A percentile compares a stretch with the other conserved stretches of the same genome.
Evolutionary conservation across 2,329 filamentous ascomycete genomes (phyloP).

Genomic region (Metarhizium robertsii): DNA sequence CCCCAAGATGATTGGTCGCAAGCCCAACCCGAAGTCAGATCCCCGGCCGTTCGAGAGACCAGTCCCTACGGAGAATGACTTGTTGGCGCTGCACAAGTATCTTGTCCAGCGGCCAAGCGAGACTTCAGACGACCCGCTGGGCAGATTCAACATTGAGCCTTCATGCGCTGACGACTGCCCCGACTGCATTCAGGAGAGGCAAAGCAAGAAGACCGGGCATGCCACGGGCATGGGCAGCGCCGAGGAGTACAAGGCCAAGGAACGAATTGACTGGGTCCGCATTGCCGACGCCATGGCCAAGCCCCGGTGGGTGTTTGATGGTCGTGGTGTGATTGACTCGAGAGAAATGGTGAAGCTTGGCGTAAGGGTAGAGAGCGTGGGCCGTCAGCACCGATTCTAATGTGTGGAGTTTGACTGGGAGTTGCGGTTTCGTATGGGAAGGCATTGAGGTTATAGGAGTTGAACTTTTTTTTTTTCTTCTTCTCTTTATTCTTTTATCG

Average conservation of each 20-base stretch:
- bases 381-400: constrained; percentile 35
- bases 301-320: constrained; percentile 48
- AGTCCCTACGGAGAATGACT: constrained; percentile 32
- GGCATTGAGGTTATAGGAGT: neutral
- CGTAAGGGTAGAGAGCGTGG: constrained; percentile 43
- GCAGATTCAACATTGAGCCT: constrained; percentile 35
- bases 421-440: neutral
- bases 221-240: constrained; percentile 32
- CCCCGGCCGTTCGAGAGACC: constrained; percentile 34
- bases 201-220: constrained; percentile 27
- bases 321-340: constrained; percentile 43
- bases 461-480: neutral
- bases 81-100: constrained; percentile 38
- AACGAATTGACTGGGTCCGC: constrained; percentile 41
- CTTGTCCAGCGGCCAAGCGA: constrained; percentile 25
- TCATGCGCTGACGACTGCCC: constrained; percentile 36
- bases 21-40: constrained; percentile 32
- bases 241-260: constrained; percentile 37
- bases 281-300: constrained; percentile 40
- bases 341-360: constrained; percentile 39
- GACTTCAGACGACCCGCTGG: constrained; percentile 32
- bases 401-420: constrained; percentile 3
- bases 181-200: constrained; percentile 36
- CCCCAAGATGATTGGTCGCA: constrained; percentile 23
- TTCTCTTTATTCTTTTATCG: neutral